phyloP scores from a whole-genome alignment of 2,329 filamentous ascomycete genomes.

The Claviceps arundinis region DNA sequence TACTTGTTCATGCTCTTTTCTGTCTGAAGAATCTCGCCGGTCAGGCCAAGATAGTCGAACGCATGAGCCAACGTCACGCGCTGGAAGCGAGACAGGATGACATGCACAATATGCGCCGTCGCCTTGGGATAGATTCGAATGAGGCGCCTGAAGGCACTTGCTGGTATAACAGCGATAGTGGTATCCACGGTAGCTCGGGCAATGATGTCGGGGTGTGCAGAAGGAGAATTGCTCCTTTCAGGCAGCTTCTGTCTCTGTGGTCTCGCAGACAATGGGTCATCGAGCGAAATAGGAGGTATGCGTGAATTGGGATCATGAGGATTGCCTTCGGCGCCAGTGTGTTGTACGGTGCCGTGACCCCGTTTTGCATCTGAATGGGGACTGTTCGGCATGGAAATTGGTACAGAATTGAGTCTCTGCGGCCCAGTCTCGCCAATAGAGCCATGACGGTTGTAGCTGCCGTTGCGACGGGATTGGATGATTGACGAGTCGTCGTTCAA shows the following conservation, averaged over 20 bases:
- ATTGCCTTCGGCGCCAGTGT: slow-evolving; percentile 9
- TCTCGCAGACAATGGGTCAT: slow-evolving; percentile 25
- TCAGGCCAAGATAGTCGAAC: slow-evolving; percentile 85
- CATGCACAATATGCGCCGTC: slow-evolving; percentile 93
- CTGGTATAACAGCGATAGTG: slow-evolving; percentile 95
- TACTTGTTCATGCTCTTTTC: slow-evolving; percentile 91
- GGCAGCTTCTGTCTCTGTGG: slow-evolving; percentile 24
- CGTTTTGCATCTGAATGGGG: slow-evolving; percentile 23
- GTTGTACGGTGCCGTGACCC: slow-evolving; percentile 1
- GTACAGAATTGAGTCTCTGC: slow-evolving; percentile 6
- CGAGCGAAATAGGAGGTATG: slow-evolving; percentile 66
- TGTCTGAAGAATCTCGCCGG: slow-evolving; percentile 80
- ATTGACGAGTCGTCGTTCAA: slow-evolving; percentile 47
- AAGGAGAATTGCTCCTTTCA: slow-evolving; percentile 45
- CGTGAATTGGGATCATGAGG: slow-evolving; percentile 22
- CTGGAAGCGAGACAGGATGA: slow-evolving; percentile 88
- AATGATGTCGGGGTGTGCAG: slow-evolving; percentile 91
- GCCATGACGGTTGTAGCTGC: slow-evolving; percentile 17
- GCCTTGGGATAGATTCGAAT: slow-evolving; percentile 93
- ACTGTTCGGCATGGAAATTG: slow-evolving; percentile 23
- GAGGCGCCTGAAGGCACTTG: slow-evolving; percentile 82
- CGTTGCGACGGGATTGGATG: slow-evolving; percentile 9
- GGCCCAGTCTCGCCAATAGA: slow-evolving; percentile 11
- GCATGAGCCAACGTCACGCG: slow-evolving; percentile 89
- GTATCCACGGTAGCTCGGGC: slow-evolving; percentile 93